Evolutionary conservation across 345 rosid genomes (phyloP), one percentile per base, ranked within the genome.

Genomic region (Balakata baccata): DNA sequence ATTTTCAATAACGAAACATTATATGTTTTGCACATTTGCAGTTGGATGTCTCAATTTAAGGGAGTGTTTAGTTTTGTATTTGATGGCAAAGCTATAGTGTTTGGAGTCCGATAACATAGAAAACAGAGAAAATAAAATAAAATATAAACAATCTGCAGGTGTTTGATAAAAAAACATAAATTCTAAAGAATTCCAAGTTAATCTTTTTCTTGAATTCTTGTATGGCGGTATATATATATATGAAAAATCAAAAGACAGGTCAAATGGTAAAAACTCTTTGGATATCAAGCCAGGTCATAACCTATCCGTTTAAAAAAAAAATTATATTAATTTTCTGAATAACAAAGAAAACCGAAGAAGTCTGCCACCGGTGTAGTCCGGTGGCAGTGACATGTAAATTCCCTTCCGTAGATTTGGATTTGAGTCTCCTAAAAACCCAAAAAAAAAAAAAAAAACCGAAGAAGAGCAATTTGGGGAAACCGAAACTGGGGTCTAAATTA

Each of bases 201-300:
- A 46, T 22, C 8, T 10, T 14, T 46, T 45, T 43, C 10, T 20
- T 46, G 29, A 66, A 11, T 0, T 11, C 54, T 46, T 47, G 22
- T 18, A 54, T 6, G n/a, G 59, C 18, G 17, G 16, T 11, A 52
- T n/a, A n/a, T n/a, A n/a, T n/a, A n/a, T n/a, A n/a, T 13, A 34
- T 11, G 23, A 37, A 62, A 29, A 62, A 22, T 16, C 17, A 37
- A n/a, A 37, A 29, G 66, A 62, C 66, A 63, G 54, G 53, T 70
- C 74, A 76, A 46, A 74, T 66, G 17, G 23, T 22, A 66, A 69
- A 13, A 37, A 43, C 17, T 23, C 37, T 23, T 62, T 37, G 18
- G 38, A 13, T 38, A 41, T 23, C 61, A 22, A 50, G 58, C 4
- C 25, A 18, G 18, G 46, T 11, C 45, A 18, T 8, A 20, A 10